Evolutionary conservation across 768 basidiomycete genomes (phyloP).

Genomic region (Daedaleopsis nitida): DNA sequence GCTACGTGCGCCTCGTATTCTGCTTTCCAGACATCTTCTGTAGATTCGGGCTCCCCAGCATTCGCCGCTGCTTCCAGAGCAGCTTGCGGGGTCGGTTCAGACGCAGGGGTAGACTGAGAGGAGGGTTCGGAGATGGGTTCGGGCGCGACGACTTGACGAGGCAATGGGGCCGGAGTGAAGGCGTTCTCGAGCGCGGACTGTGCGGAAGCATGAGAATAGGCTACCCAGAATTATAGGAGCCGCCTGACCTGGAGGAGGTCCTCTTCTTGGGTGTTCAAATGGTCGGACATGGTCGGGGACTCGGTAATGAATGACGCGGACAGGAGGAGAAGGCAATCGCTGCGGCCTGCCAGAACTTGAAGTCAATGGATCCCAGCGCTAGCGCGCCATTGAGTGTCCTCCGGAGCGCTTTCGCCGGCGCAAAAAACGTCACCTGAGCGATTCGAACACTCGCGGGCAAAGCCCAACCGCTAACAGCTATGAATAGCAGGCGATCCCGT

Average conservation of each 20-base stretch:
- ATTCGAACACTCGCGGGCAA: constrained; percentile 66
- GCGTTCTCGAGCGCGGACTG: constrained; percentile 34
- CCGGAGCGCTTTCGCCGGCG: no score
- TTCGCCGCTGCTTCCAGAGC: constrained; percentile 11
- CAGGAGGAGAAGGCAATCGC: neutral
- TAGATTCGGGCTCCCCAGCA: constrained; percentile 20
- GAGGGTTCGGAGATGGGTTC: neutral
- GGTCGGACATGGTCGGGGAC: constrained; percentile 25
- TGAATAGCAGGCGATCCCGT: constrained; percentile 51
- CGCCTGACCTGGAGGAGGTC: constrained; percentile 30
- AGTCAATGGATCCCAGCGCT: no score
- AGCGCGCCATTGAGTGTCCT: no score
- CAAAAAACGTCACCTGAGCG: constrained; percentile 59
- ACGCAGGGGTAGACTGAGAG: constrained; percentile 4
- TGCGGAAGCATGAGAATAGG: neutral
- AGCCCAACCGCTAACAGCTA: constrained; percentile 53
- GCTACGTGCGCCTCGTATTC: constrained; percentile 70
- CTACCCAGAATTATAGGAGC: no score
- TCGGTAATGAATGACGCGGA: neutral
- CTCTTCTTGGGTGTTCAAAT: constrained; percentile 28
- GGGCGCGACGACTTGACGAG: constrained; percentile 23
- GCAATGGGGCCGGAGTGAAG: constrained; percentile 28
- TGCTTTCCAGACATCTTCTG: constrained; percentile 59
- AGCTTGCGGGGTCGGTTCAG: constrained; percentile 2
- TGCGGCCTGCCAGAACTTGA: no score